phyloP scores from a whole-genome alignment of 2,329 filamentous ascomycete genomes.

The Leptographium flavum region DNA sequence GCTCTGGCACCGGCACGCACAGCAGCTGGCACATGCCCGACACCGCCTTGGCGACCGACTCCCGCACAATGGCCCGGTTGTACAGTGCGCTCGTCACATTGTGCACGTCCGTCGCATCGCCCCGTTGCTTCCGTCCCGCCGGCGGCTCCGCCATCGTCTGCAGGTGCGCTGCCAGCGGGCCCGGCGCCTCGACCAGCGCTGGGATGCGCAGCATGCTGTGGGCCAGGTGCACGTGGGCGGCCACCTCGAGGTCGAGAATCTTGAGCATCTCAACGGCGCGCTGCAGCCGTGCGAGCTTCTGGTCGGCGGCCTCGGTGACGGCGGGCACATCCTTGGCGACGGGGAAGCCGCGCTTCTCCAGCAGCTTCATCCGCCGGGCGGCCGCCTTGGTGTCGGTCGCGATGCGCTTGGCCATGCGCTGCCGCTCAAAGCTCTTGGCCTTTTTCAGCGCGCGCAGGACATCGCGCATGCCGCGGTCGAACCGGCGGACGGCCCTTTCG shows the following conservation, averaged over 20 bases:
- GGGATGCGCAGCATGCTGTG: constrained; percentile 40
- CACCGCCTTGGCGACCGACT: constrained; percentile 33
- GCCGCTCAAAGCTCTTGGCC: constrained; percentile 63
- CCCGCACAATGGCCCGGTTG: constrained; percentile 35
- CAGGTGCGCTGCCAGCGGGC: constrained; percentile 20
- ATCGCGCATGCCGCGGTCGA: constrained; percentile 22
- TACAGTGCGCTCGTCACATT: constrained; percentile 46
- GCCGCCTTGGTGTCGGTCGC: constrained; percentile 25
- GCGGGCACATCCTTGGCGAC: neutral
- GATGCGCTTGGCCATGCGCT: constrained; percentile 53
- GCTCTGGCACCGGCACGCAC: constrained; percentile 31
- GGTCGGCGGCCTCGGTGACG: neutral
- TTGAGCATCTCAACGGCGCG: constrained; percentile 43
- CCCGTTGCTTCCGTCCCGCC: constrained; percentile 31
- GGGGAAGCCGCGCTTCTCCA: neutral
- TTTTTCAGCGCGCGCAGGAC: constrained; percentile 55
- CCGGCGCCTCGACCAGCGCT: constrained; percentile 33
- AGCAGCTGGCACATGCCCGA: constrained; percentile 33
- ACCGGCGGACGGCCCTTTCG: constrained; percentile 6
- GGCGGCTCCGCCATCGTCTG: constrained; percentile 25
- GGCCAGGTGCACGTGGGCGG: constrained; percentile 40
- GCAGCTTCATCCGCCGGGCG: neutral
- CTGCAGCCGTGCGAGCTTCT: constrained; percentile 44
- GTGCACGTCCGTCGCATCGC: constrained; percentile 35
- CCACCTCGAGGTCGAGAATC: constrained; percentile 43